A percentile compares a stretch with the other conserved stretches of the same genome.
These are phyloP conservation scores for Eucalyptus sp. DNA, from an alignment of 345 rosid genomes.

Conservation along the genomic window DNA sequence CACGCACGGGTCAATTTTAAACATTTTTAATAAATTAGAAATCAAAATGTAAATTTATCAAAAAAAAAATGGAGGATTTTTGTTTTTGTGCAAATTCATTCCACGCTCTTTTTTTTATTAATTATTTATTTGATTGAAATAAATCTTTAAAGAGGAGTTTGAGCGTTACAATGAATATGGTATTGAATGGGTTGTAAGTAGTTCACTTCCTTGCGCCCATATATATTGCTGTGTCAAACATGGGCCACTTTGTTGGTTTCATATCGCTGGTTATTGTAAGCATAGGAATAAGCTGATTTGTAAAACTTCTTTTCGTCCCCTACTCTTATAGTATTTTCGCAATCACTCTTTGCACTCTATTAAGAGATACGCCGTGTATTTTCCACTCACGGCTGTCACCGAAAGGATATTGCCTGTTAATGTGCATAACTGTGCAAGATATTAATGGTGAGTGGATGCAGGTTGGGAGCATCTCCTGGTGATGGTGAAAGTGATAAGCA, in stretches of 20 bases:
- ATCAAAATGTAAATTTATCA: too few species aligned
- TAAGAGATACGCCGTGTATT: neutral
- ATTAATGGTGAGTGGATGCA: slow-evolving; percentile 13
- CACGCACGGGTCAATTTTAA: too few species aligned
- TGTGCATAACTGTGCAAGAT: neutral
- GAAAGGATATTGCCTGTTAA: neutral
- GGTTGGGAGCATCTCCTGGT: slow-evolving; percentile 47
- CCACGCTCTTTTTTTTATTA: too few species aligned
- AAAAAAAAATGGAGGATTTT: too few species aligned
- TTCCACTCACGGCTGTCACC: neutral
- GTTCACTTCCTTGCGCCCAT: neutral
- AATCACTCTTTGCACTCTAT: neutral
- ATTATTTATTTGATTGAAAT: too few species aligned
- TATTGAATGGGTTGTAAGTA: neutral
- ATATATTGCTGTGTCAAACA: neutral
- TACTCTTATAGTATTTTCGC: neutral
- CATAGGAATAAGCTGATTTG: neutral
- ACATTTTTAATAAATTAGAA: too few species aligned
- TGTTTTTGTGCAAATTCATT: too few species aligned
- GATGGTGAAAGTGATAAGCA: slow-evolving; percentile 18
- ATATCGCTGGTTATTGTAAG: neutral
- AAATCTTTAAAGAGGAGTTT: neutral
- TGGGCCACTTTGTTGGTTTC: neutral
- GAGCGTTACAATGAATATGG: neutral
- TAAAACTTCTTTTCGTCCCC: neutral